Evolutionary conservation across 345 rosid species (phyloP).

Genomic region (Euphorbia peplus): DNA sequence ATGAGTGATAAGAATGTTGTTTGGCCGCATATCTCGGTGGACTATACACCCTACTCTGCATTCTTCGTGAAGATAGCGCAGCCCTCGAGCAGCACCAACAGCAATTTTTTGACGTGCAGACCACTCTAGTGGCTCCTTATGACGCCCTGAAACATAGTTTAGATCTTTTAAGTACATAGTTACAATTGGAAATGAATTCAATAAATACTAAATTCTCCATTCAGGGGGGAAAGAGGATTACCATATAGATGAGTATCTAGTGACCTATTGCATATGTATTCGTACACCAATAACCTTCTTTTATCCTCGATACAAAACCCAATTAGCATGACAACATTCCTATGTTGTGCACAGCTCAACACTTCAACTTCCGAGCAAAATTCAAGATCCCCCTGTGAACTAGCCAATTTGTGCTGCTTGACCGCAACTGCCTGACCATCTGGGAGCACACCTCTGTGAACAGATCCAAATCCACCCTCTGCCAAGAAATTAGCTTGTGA

Average conservation of each 20-base stretch:
- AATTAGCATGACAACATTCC: constrained; percentile 94
- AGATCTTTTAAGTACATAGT: constrained; percentile 10
- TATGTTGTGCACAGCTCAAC: constrained; percentile 97
- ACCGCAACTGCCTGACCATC: constrained; percentile 99
- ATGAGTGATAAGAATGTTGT: constrained; percentile 96
- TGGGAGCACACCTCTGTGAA: constrained; percentile 90
- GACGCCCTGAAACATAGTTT: constrained; percentile 48
- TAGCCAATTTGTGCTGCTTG: constrained; percentile 96
- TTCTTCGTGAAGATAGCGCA: constrained; percentile 98
- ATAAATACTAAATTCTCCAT: background rate
- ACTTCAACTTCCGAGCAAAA: constrained; percentile 99
- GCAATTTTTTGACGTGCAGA: constrained; percentile 92
- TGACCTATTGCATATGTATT: constrained; percentile 96
- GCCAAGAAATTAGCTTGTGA: constrained; percentile 98
- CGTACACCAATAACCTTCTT: constrained; percentile 90
- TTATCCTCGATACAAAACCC: constrained; percentile 96
- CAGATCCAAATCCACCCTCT: constrained; percentile 98
- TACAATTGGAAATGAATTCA: background rate
- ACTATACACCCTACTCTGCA: constrained; percentile 99
- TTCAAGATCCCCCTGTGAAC: constrained; percentile 98
- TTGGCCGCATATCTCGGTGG: constrained; percentile 99
- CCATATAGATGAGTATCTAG: constrained; percentile 93
- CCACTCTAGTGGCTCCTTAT: constrained; percentile 74
- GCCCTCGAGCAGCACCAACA: constrained; percentile 97
- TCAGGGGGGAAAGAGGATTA: constrained; percentile 25